These are phyloP conservation scores for Aschersonia sp. DNA, from an alignment of 2,329 filamentous ascomycete species.

Conservation along the genomic window DNA sequence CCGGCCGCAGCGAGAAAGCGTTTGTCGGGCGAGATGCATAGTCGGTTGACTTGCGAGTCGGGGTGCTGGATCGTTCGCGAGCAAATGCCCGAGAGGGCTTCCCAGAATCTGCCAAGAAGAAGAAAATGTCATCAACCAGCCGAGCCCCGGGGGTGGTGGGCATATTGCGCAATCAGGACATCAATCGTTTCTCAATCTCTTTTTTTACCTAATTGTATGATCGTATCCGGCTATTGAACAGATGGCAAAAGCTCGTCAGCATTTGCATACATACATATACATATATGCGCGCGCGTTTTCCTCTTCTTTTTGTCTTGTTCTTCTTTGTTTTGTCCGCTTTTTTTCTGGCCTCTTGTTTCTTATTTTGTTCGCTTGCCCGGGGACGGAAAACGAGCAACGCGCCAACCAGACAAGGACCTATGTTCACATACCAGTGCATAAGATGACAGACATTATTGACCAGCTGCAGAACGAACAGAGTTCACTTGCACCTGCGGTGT, in stretches of 20 bases:
- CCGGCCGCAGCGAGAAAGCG: conserved; percentile 76
- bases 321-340: too few species aligned
- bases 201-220: conserved; percentile 41
- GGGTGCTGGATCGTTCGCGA: conserved; percentile 96
- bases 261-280: neutral
- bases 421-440: conserved; percentile 38
- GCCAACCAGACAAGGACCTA: too few species aligned
- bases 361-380: too few species aligned
- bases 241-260: neutral
- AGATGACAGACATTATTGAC: conserved; percentile 42
- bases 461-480: neutral
- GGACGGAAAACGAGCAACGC: too few species aligned
- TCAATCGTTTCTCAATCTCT: neutral
- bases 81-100: conserved; percentile 93
- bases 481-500: neutral
- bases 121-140: neutral
- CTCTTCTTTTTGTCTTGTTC: too few species aligned
- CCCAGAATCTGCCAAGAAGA: conserved; percentile 65
- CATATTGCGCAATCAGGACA: neutral
- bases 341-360: too few species aligned
- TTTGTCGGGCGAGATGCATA: conserved; percentile 97
- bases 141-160: neutral
- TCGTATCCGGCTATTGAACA: conserved; percentile 39
- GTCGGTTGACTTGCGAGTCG: conserved; percentile 93
- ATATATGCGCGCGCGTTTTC: too few species aligned